phyloP scores from a whole-genome alignment of 495 filamentous ascomycete species.

The Aspergillus campestris region DNA sequence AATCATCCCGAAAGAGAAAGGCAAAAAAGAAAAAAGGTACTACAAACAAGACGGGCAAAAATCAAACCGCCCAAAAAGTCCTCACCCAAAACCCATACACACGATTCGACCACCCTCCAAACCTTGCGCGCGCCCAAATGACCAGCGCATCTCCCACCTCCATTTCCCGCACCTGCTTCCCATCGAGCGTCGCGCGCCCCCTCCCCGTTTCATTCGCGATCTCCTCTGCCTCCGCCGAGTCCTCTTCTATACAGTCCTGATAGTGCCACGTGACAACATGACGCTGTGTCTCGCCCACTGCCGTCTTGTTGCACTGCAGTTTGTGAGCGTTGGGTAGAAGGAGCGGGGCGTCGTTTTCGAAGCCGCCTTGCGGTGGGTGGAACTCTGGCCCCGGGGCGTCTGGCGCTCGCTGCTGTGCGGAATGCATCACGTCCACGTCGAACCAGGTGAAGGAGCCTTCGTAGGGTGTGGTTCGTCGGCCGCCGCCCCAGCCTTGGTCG shows the following conservation, averaged over 20 bases:
- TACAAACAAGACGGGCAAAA: not conserved
- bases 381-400: too few relatives aligned
- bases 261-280: constrained; percentile 51
- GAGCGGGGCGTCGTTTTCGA: constrained; percentile 23
- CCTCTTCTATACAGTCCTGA: constrained; percentile 36
- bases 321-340: constrained; percentile 32
- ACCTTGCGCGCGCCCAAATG: constrained; percentile 57
- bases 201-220: constrained; percentile 35
- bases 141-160: constrained; percentile 57
- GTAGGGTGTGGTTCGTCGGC: constrained; percentile 37
- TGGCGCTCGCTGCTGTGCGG: constrained; percentile 10
- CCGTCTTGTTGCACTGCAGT: constrained; percentile 47
- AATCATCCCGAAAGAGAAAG: too few relatives aligned
- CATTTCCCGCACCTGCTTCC: constrained; percentile 47
- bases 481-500: constrained; percentile 58
- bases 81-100: constrained; percentile 48
- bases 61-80: constrained; percentile 57
- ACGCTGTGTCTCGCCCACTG: constrained; percentile 20
- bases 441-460: constrained; percentile 62
- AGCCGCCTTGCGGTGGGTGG: constrained; percentile 7
- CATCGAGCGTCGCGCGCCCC: constrained; percentile 46
- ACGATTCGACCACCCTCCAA: constrained; percentile 52
- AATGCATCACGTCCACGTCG: constrained; percentile 43
- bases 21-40: too few relatives aligned
- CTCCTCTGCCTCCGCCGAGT: constrained; percentile 35